A percentile compares a stretch with the other conserved stretches of the same genome.
phyloP scores from a whole-genome alignment of 176 grass and related monocot species.

The Cenchrus purpureus region DNA sequence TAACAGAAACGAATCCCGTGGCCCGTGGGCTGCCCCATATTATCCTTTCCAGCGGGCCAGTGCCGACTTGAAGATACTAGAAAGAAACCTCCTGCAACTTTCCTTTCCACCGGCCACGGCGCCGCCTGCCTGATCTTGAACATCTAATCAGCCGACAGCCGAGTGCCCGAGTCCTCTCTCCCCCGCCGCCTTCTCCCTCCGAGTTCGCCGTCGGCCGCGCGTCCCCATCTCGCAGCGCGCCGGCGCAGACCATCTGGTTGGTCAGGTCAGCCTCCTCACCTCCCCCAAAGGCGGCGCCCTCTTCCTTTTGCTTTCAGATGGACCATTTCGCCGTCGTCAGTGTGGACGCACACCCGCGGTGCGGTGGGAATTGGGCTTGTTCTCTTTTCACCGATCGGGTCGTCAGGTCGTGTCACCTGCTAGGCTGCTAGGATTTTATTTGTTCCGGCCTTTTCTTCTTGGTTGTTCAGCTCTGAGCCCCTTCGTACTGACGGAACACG shows the following conservation, averaged over 20 bases:
- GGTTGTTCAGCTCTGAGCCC: neutral
- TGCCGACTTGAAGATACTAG: neutral
- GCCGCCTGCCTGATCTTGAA: no score
- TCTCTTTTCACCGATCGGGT: neutral
- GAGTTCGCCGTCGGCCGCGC: neutral
- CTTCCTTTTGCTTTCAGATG: neutral
- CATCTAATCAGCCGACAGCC: no score
- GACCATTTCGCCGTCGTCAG: no score
- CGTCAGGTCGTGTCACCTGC: neutral
- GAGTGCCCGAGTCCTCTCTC: no score
- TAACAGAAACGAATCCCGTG: no score
- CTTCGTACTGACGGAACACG: neutral
- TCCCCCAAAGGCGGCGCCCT: neutral
- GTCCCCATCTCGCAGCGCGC: neutral
- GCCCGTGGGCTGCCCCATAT: no score
- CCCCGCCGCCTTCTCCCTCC: no score
- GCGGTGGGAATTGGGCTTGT: neutral
- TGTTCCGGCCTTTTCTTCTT: neutral
- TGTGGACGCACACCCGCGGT: neutral
- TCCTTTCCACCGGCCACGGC: neutral
- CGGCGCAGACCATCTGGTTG: neutral
- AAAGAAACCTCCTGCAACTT: neutral
- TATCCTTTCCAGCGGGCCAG: no score
- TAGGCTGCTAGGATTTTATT: neutral
- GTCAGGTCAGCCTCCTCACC: neutral